A percentile compares a stretch with the other conserved stretches of the same genome.
phyloP scores from a whole-genome alignment of 2,329 filamentous ascomycete species.

The Pestalotiopsis sp. region DNA sequence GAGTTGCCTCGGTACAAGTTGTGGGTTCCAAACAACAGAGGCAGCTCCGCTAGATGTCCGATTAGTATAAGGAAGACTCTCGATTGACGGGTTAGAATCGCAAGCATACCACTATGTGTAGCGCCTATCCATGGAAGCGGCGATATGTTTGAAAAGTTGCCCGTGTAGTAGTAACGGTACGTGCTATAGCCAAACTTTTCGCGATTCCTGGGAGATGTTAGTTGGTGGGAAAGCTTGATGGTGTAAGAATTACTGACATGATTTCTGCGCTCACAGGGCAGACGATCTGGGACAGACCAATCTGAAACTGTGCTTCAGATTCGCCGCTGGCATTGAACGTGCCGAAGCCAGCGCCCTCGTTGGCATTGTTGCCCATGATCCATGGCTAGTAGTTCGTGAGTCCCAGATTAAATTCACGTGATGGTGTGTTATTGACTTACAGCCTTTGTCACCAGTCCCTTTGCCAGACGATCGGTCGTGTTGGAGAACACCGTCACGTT shows the following conservation, averaged over 20 bases:
- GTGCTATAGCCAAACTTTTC: constrained; percentile 20
- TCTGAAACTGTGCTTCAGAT: constrained; percentile 5
- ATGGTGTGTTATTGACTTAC: constrained; percentile 15
- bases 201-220: neutral
- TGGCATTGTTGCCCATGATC: constrained; percentile 27
- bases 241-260: neutral
- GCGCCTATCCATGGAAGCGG: constrained; percentile 34
- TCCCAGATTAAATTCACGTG: neutral
- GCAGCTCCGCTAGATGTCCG: constrained; percentile 27
- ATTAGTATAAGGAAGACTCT: neutral
- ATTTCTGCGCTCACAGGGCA: constrained; percentile 14
- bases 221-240: neutral
- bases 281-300: constrained; percentile 1
- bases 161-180: constrained; percentile 36
- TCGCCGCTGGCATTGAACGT: constrained; percentile 17
- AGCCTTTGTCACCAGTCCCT: constrained; percentile 15
- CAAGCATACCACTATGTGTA: constrained; percentile 24
- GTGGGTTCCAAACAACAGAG: constrained; percentile 31
- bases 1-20: constrained; percentile 29
- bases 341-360: constrained; percentile 25
- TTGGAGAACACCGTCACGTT: constrained; percentile 15
- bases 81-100: neutral
- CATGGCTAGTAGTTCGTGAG: constrained; percentile 17
- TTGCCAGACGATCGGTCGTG: constrained; percentile 11
- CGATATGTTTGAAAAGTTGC: constrained; percentile 36